Percentiles rank a stretch among this genome's conserved stretches.
These are phyloP conservation scores for Aaosphaeria arxii DNA, from an alignment of 2,329 filamentous ascomycete species.

Conservation along the genomic window DNA sequence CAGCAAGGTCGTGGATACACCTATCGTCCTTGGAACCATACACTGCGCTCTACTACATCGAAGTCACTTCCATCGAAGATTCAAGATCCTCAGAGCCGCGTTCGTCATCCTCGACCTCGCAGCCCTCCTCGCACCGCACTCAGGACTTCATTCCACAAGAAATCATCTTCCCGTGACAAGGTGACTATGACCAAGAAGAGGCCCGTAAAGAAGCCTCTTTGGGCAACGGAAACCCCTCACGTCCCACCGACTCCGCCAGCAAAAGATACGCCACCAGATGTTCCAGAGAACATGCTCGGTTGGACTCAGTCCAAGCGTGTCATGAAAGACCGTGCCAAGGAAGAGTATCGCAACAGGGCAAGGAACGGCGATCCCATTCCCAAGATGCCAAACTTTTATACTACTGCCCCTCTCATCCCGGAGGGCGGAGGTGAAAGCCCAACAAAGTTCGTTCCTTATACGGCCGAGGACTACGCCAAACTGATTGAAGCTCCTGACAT, in stretches of 20 bases:
- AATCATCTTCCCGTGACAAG: no score
- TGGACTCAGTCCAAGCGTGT: not conserved
- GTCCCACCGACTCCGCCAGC: slow-evolving; percentile 41
- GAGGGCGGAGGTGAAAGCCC: slow-evolving; percentile 15
- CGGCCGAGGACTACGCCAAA: slow-evolving; percentile 24
- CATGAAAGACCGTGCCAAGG: not conserved
- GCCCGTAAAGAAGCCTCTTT: no score
- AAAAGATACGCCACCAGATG: slow-evolving; percentile 42
- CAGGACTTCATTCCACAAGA: not conserved
- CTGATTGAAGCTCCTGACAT: slow-evolving; percentile 21
- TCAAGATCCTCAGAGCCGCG: slow-evolving; percentile 9
- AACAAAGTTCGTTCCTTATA: slow-evolving; percentile 19
- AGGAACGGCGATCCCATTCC: not conserved
- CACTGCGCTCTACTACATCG: slow-evolving; percentile 16
- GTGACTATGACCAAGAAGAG: no score
- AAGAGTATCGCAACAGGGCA: no score
- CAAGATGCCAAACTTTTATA: slow-evolving; percentile 1
- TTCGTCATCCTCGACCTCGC: slow-evolving; percentile 2
- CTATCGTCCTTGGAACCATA: not conserved
- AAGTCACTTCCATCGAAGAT: slow-evolving; percentile 22
- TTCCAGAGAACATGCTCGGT: not conserved
- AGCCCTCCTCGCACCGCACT: not conserved
- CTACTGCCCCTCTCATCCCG: slow-evolving; percentile 4
- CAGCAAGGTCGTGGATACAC: no score
- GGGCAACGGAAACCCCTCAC: not conserved